A percentile compares a stretch with the other conserved stretches of the same genome.
These are phyloP conservation scores for Cyberlindnera maritima DNA, from an alignment of 805 yeast species.

Conservation along the genomic window DNA sequence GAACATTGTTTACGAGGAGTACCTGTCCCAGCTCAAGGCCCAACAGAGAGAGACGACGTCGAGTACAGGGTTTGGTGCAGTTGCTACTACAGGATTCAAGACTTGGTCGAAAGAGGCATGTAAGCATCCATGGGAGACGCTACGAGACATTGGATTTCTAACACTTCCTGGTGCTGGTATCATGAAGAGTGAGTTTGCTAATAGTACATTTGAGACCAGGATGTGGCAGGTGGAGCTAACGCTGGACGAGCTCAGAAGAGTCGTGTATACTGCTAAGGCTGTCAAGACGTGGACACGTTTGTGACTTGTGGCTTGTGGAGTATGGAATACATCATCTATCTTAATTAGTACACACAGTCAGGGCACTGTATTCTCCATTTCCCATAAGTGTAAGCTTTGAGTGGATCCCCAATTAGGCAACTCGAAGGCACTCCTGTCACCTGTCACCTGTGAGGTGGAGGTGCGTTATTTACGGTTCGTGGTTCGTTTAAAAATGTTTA, in stretches of 20 bases:
- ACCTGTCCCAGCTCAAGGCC: slow-evolving; percentile 48
- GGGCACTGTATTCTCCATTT: no score
- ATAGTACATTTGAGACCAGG: slow-evolving; percentile 23
- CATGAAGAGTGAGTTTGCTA: slow-evolving; percentile 14
- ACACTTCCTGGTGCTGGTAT: slow-evolving; percentile 15
- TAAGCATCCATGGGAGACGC: slow-evolving; percentile 70
- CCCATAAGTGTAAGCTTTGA: no score
- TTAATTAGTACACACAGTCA: no score
- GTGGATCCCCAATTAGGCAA: no score
- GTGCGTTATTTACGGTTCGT: no score
- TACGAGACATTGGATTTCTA: slow-evolving; percentile 32
- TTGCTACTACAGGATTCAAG: slow-evolving; percentile 39
- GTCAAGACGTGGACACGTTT: slow-evolving; percentile 29
- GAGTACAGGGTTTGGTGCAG: slow-evolving; percentile 23
- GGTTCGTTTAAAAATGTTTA: no score
- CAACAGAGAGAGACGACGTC: slow-evolving; percentile 37
- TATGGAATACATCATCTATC: background rate
- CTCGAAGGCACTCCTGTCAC: no score
- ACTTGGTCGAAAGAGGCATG: slow-evolving; percentile 62
- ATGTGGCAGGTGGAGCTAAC: slow-evolving; percentile 29
- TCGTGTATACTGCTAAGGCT: slow-evolving; percentile 15
- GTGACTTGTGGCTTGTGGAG: no score
- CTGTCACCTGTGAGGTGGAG: no score
- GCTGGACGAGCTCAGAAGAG: slow-evolving; percentile 25
- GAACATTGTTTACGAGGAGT: slow-evolving; percentile 76